These are phyloP conservation scores for Ambrosia artemisiifolia DNA, from an alignment of 129 eudicot genomes.

Conservation along the genomic window DNA sequence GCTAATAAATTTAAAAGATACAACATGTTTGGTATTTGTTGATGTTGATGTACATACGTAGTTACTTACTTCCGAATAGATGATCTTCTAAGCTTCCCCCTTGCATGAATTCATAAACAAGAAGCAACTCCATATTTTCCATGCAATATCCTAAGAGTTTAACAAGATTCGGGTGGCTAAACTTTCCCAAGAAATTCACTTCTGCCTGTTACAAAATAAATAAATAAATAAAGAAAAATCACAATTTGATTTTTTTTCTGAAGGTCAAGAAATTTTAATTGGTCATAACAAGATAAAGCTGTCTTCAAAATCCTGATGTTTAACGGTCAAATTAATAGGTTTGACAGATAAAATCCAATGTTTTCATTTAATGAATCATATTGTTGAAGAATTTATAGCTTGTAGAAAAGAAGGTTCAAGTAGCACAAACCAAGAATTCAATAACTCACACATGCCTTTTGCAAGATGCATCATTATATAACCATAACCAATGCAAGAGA, in stretches of 20 bases:
- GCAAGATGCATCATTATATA: not conserved
- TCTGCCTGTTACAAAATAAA: constrained; percentile 49
- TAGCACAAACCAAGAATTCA: not conserved
- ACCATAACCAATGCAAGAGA: not conserved
- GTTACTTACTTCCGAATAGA: constrained; percentile 54
- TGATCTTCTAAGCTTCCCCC: constrained; percentile 61
- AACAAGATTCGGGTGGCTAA: constrained; percentile 59
- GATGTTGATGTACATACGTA: not conserved
- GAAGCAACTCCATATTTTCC: constrained; percentile 49
- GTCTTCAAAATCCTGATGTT: not conserved
- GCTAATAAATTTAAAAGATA: not conserved
- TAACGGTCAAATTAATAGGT: not conserved
- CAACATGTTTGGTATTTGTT: not conserved
- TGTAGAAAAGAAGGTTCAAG: not conserved
- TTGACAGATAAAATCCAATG: not conserved
- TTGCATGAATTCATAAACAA: constrained; percentile 68
- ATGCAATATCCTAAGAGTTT: constrained; percentile 64
- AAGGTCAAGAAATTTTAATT: not conserved
- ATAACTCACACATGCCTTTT: not conserved
- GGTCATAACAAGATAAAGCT: not conserved
- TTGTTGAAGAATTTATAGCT: not conserved
- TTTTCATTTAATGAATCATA: not conserved
- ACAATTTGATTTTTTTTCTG: not conserved
- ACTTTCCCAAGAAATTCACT: constrained; percentile 58
- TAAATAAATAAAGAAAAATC: not conserved